Conservation (phyloP, 371 early-diverging fungal species). For the Mycotypha africana region DNA sequence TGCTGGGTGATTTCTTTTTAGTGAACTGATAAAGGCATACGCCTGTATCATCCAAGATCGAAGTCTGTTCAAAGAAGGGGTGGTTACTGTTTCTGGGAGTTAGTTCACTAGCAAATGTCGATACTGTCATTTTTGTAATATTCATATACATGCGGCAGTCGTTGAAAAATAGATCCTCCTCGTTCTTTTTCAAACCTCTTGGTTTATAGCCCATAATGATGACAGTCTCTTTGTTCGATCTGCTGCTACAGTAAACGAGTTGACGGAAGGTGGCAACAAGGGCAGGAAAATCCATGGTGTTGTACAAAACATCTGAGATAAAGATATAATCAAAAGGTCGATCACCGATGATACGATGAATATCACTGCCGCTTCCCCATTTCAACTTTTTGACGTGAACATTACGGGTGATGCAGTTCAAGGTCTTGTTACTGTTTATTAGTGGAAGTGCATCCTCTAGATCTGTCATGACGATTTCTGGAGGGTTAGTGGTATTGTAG, state of each 20-base stretch:
- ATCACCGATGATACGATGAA: background rate
- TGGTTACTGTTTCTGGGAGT: too few relatives aligned
- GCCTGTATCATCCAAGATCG: too few relatives aligned
- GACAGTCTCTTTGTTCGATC: slow-evolving; percentile 16
- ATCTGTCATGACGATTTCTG: slow-evolving; percentile 29
- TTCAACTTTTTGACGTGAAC: slow-evolving; percentile 11
- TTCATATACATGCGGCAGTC: slow-evolving; percentile 14
- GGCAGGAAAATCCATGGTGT: slow-evolving; percentile 20
- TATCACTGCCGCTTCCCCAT: slow-evolving; percentile 16
- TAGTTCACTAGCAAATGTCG: too few relatives aligned
- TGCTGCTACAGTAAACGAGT: background rate
- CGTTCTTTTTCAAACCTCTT: slow-evolving; percentile 30
- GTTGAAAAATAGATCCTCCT: slow-evolving; percentile 44
- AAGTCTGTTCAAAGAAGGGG: too few relatives aligned
- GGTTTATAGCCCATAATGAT: slow-evolving; percentile 55
- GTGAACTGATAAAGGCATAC: too few relatives aligned
- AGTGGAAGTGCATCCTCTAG: slow-evolving; percentile 32
- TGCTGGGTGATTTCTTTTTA: too few relatives aligned
- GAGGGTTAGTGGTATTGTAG: slow-evolving; percentile 2
- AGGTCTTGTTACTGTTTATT: slow-evolving; percentile 25
- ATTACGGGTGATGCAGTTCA: slow-evolving; percentile 15
- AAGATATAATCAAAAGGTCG: slow-evolving; percentile 28
- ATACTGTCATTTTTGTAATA: too few relatives aligned
- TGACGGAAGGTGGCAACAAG: slow-evolving; percentile 25
- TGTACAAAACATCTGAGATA: slow-evolving; percentile 49